Evolutionary conservation across 331 rosid species (phyloP), one percentile per base, ranked within the genome.

Genomic region (Dryas integrifolia): DNA sequence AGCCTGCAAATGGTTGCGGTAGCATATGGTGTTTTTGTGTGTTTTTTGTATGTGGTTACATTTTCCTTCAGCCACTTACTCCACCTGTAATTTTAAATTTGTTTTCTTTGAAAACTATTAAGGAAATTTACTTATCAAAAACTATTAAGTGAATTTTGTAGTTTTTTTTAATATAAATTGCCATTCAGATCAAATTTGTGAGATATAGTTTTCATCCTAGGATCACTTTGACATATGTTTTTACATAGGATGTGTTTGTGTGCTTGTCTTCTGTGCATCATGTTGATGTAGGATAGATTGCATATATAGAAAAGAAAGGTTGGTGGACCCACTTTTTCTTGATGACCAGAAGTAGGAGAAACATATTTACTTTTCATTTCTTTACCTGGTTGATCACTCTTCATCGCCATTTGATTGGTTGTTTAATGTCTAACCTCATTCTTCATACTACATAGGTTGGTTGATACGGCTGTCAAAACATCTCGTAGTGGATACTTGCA

Each of bases 401-500:
- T 55, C 4, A 2, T 55, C 1, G 21, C 11, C 6, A 9, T 18
- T 43, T 41, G 7, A 49, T 14, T 67, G 72, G 16, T 81, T 63
- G 43, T 30, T 56, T 55, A 21, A 52, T 70, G 67, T 76, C 70
- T 58, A 67, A 53, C 43, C 5, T 38, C 71, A 26, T 49, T 46
- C 63, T 76, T 10, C 67, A 45, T 70, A 21, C 71, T 64, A 62
- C 66, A 21, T 88, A 94, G 98, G 82, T 82, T 94, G 81, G 98
- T 94, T 75, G 97, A 94, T 77, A 94, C 98, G 6, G 97, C 98
- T 16, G 98, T 94, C 58, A 94, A 94, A 85, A 94, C 98, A 64
- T 94, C 98, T 79, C 91, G 98, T 49, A 94, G 98, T 86, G 98
- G 98, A 41, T 94, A 94, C 80, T 81, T 94, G 76, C 98, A 94